phyloP scores from a whole-genome alignment of 2,329 filamentous ascomycete genomes.

The Pseudocercospora crystallina region DNA sequence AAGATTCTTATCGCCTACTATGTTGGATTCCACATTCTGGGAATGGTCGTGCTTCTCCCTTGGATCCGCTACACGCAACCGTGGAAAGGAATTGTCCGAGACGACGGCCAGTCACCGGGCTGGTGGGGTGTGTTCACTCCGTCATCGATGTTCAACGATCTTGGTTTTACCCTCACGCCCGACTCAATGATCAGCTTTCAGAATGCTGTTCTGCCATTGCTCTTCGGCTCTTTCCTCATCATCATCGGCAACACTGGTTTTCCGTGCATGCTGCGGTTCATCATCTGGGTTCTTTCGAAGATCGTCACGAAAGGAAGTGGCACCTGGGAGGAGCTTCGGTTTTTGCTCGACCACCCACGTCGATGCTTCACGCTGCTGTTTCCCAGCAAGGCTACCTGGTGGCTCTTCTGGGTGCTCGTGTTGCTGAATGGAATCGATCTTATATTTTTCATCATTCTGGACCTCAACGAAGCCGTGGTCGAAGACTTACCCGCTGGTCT shows the following conservation, averaged over 20 bases:
- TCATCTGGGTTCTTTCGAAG: slow-evolving; percentile 80
- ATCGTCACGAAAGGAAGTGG: slow-evolving; percentile 65
- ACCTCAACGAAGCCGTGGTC: slow-evolving; percentile 73
- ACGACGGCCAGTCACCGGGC: slow-evolving; percentile 58
- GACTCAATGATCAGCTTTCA: slow-evolving; percentile 94
- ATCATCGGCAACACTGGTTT: slow-evolving; percentile 95
- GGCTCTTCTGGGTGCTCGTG: slow-evolving; percentile 84
- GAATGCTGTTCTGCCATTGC: slow-evolving; percentile 69
- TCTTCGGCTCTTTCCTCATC: slow-evolving; percentile 81
- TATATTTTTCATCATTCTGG: slow-evolving; percentile 87
- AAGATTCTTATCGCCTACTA: slow-evolving; percentile 77
- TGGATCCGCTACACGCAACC: slow-evolving; percentile 69
- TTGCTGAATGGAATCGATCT: slow-evolving; percentile 81
- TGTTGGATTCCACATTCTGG: slow-evolving; percentile 77
- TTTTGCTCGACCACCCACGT: slow-evolving; percentile 89
- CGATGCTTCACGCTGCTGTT: slow-evolving; percentile 96
- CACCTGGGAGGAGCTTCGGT: slow-evolving; percentile 85
- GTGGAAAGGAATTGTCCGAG: slow-evolving; percentile 67
- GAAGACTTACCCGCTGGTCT: slow-evolving; percentile 67
- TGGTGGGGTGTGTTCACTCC: slow-evolving; percentile 95
- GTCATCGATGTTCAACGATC: slow-evolving; percentile 86
- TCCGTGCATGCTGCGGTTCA: slow-evolving; percentile 87
- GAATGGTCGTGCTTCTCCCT: slow-evolving; percentile 69
- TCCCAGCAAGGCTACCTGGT: slow-evolving; percentile 88
- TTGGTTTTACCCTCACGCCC: slow-evolving; percentile 89